These are phyloP conservation scores for Suillus discolor DNA, from an alignment of 768 basidiomycete genomes.

Conservation along the genomic window DNA sequence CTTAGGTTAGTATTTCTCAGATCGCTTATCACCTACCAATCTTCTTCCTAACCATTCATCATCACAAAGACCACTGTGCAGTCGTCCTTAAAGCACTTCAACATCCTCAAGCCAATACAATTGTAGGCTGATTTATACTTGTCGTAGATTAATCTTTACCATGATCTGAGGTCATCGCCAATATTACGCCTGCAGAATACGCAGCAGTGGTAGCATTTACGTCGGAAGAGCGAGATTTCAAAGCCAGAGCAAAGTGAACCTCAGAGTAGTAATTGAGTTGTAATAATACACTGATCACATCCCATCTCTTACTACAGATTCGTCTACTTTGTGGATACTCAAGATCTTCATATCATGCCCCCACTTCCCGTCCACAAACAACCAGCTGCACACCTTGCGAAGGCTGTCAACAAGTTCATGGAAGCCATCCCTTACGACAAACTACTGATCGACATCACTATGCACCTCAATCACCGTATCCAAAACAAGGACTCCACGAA, in stretches of 20 bases:
- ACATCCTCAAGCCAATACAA: neutral
- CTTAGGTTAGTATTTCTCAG: neutral
- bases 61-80: neutral
- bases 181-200: neutral
- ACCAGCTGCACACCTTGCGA: neutral
- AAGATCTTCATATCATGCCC: neutral
- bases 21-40: neutral
- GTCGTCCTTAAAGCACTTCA: neutral
- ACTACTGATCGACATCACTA: neutral
- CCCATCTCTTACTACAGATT: neutral
- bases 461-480: neutral
- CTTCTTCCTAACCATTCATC: neutral
- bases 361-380: neutral
- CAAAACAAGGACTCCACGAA: neutral
- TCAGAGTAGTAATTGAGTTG: neutral
- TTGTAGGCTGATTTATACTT: neutral
- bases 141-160: neutral
- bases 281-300: neutral
- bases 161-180: neutral
- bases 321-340: neutral
- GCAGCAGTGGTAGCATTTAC: neutral
- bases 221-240: neutral
- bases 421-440: neutral
- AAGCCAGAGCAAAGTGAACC: neutral
- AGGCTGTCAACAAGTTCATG: neutral